Base-by-base conservation (phyloP, 495 filamentous ascomycete genomes). In the Pyrenula aspistea region DNA sequence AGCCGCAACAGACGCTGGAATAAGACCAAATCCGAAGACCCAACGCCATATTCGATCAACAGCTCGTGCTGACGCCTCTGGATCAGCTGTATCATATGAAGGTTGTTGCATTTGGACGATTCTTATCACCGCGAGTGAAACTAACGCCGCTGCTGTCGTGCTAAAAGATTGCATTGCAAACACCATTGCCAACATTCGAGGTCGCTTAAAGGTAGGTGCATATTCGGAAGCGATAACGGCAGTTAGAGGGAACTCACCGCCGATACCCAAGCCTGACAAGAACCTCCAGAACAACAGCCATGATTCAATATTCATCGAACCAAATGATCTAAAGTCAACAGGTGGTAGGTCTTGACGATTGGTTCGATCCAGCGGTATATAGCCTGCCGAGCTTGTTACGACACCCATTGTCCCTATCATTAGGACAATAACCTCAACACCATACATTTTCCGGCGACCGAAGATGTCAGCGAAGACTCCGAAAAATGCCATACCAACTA, bases 151-250 rank as follows among this genome's bases (percentile, higher is more conserved):
- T 8, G 78, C 70, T 19, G 86, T 70, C 56, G 85, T 82, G 1
- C 83, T 83, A 3, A 86, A 59, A 0, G 82, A 77, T 53, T 87
- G 84, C 77, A 80, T 83, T 53, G 82, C 71, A 65, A 86, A 86
- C 15, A 88, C 79, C 2, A 76, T 76, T 8, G 80, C 81, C 65
- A 88, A 72, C 83, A 88, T 86, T 8, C 75, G 74, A 36, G 74
- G 81, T 22, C 84, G 67, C 23, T 74, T 76, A 51, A 76, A 75
- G 1, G 75, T 81, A 0, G 83, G 79, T 2, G 82, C 81, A 61
- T 79, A 86, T 61, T 75, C 78, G 24, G 12, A 42, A 4, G 8
- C 22, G 56, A 88, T 84, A 24, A 84, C 76, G 0, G 82, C 79
- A 60, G 71, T 78, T 2, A 80, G 66, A 12, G 77, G 78, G 55